phyloP scores from a whole-genome alignment of 768 basidiomycete species.

The Gymnopilus junonius region DNA sequence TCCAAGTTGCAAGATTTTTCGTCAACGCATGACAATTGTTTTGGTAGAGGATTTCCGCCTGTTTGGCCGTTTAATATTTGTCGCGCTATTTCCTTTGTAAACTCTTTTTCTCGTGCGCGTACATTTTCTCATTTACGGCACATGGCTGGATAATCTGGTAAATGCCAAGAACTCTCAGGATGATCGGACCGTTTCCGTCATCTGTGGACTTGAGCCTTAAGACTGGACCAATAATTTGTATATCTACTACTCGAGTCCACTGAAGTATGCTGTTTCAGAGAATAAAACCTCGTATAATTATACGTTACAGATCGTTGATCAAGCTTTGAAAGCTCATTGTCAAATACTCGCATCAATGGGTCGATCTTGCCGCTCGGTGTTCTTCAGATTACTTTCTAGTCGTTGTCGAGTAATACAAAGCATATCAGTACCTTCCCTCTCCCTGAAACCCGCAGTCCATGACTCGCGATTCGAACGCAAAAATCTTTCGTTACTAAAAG shows the following conservation, averaged over 20 bases:
- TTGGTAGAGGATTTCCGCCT: neutral
- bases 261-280: no score
- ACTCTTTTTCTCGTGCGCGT: neutral
- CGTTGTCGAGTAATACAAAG: no score
- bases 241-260: neutral
- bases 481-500: no score
- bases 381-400: no score
- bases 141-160: neutral
- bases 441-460: no score
- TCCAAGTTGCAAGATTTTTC: slow-evolving; percentile 10
- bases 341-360: no score
- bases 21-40: neutral
- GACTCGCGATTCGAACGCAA: no score
- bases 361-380: no score
- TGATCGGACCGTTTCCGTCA: neutral
- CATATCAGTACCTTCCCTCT: no score
- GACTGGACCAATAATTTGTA: neutral
- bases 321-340: no score
- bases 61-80: neutral
- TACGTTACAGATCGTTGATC: no score
- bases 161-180: neutral
- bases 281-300: no score
- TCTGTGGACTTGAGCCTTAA: neutral
- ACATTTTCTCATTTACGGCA: neutral
- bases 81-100: neutral